Evolutionary conservation across 2,329 filamentous ascomycete species (phyloP).

Genomic region (Stemphylium vesicarium): DNA sequence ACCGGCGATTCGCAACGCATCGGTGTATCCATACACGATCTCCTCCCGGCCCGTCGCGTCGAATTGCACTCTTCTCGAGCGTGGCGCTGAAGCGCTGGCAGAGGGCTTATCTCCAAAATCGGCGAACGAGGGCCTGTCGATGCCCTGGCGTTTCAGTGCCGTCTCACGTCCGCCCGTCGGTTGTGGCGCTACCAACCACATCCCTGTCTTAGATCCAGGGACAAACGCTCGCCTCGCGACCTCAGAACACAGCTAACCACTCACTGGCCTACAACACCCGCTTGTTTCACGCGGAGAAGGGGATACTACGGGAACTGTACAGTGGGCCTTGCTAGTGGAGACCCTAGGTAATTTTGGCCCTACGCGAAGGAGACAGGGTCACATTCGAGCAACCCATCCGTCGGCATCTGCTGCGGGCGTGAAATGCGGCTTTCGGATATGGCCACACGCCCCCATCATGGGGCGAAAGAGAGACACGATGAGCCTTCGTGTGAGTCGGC

Average conservation of each 20-base stretch:
- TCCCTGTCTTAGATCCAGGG: conserved; percentile 26
- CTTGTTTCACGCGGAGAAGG: conserved; percentile 43
- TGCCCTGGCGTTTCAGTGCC: conserved; percentile 19
- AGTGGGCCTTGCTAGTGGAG: conserved; percentile 31
- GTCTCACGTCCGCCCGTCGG: conserved; percentile 34
- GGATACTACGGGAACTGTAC: conserved; percentile 26
- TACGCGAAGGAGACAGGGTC: conserved; percentile 33
- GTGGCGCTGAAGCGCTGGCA: conserved; percentile 39
- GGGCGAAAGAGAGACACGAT: conserved; percentile 32
- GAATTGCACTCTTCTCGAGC: conserved; percentile 22
- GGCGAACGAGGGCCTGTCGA: conserved; percentile 33
- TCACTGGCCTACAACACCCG: conserved; percentile 36
- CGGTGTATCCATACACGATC: conserved; percentile 17
- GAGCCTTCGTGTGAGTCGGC: conserved; percentile 29
- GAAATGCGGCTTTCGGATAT: conserved; percentile 32
- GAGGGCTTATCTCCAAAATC: conserved; percentile 16
- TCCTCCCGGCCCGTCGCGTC: conserved; percentile 36
- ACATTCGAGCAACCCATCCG: conserved; percentile 36
- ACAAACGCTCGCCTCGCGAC: conserved; percentile 37
- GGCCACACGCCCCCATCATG: conserved; percentile 32
- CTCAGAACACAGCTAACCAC: conserved; percentile 30
- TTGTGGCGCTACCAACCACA: conserved; percentile 35
- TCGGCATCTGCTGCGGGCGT: conserved; percentile 25
- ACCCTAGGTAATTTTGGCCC: conserved; percentile 31
- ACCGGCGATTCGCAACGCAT: conserved; percentile 24